These are phyloP conservation scores for Pinus taeda DNA, from an alignment of 75 land plant genomes.

Conservation along the genomic window DNA sequence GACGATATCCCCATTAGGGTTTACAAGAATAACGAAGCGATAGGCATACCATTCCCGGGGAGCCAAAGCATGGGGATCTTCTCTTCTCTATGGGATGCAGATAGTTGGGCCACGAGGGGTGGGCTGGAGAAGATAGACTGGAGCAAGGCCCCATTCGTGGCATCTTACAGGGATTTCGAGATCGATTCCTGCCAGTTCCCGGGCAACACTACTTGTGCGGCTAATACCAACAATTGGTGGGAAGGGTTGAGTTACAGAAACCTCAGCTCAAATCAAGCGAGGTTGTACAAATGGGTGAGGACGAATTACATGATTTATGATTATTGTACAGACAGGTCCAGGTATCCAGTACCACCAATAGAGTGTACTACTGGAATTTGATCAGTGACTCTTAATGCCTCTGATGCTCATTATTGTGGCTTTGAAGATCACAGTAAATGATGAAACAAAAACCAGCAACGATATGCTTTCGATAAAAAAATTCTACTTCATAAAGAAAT, in stretches of 20 bases:
- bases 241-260: slow-evolving; percentile 25
- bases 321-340: slow-evolving; percentile 17
- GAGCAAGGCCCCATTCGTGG: slow-evolving; percentile 74
- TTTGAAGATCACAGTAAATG: too few species aligned
- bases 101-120: slow-evolving; percentile 87
- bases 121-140: slow-evolving; percentile 84
- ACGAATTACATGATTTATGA: slow-evolving; percentile 16
- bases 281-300: slow-evolving; percentile 18
- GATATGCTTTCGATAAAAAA: too few species aligned
- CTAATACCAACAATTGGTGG: slow-evolving; percentile 46
- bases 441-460: too few species aligned
- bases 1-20: slow-evolving; percentile 9
- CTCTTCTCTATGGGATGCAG: slow-evolving; percentile 90
- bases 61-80: slow-evolving; percentile 81
- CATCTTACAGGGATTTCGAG: slow-evolving; percentile 71
- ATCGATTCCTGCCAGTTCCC: slow-evolving; percentile 68
- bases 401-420: too few species aligned
- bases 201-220: slow-evolving; percentile 17
- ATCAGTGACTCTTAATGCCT: neutral
- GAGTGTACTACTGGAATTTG: slow-evolving; percentile 8
- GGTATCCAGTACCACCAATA: slow-evolving; percentile 13
- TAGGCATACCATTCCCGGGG: slow-evolving; percentile 36
- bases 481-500: too few species aligned
- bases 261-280: slow-evolving; percentile 27
- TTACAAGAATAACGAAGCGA: neutral